These are phyloP conservation scores for Fremontodendron californicum DNA, from an alignment of 345 rosid species.

Conservation along the genomic window DNA sequence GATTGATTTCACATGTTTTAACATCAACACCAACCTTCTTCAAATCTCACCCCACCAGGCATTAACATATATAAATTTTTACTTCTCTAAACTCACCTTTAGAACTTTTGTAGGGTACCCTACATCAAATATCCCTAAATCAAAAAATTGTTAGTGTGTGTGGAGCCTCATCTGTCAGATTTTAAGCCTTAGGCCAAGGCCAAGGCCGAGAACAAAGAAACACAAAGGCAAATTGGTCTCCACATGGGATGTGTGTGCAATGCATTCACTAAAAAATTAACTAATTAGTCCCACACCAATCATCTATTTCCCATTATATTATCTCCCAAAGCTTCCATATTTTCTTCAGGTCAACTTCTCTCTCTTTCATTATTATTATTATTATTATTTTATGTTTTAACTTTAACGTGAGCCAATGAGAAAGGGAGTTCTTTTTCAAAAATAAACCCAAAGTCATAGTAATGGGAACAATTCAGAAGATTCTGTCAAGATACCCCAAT, in stretches of 20 bases:
- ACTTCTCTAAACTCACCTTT: neutral
- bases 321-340: conserved; percentile 21
- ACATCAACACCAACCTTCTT: conserved; percentile 16
- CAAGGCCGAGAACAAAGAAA: too few relatives aligned
- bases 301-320: conserved; percentile 15
- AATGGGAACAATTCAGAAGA: conserved; percentile 22
- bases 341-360: conserved; percentile 24
- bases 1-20: conserved; percentile 27
- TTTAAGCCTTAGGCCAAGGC: neutral
- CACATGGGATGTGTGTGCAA: conserved; percentile 42
- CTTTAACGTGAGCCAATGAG: conserved; percentile 8
- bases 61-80: neutral
- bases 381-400: neutral
- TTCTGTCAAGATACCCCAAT: conserved; percentile 28
- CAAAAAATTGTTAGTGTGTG: neutral
- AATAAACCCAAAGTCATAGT: conserved; percentile 13
- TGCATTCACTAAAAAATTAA: conserved; percentile 2
- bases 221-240: conserved; percentile 40
- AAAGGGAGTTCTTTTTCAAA: neutral
- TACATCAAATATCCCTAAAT: neutral
- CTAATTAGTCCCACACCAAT: conserved; percentile 27
- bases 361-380: neutral
- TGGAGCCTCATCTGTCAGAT: neutral
- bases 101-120: conserved; percentile 11
- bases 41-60: conserved; percentile 5